phyloP scores from a whole-genome alignment of 768 basidiomycete species.

The Macrolepiota fuliginosa region DNA sequence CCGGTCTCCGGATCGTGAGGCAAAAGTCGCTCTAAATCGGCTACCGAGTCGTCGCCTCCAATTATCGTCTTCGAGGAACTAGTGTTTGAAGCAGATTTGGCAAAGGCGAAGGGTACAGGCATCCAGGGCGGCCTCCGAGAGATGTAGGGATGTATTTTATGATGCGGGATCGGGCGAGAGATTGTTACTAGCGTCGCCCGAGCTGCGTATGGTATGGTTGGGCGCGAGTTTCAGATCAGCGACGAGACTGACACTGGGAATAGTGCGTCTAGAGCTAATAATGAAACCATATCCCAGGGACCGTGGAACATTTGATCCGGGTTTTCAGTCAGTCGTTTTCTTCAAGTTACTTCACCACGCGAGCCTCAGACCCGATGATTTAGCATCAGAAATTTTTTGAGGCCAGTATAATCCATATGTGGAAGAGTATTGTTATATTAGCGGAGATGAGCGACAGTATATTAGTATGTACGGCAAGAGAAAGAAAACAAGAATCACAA shows the following conservation, averaged over 20 bases:
- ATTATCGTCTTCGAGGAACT: background rate
- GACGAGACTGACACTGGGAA: background rate
- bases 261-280: background rate
- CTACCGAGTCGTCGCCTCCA: background rate
- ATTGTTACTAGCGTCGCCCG: background rate
- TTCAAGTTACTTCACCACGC: background rate
- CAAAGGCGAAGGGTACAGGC: background rate
- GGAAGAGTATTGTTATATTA: constrained; percentile 1
- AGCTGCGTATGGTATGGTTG: background rate
- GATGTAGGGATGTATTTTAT: background rate
- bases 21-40: constrained; percentile 1
- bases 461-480: background rate
- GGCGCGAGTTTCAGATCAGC: background rate
- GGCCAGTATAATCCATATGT: background rate
- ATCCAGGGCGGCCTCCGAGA: background rate
- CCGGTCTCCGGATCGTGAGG: background rate
- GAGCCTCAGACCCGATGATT: too few species aligned
- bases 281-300: background rate
- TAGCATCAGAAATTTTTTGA: too few species aligned
- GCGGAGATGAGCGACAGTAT: background rate
- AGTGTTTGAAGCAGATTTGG: background rate
- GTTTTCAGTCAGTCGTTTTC: background rate
- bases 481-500: background rate
- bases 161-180: background rate
- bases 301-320: background rate